Evolutionary conservation across 768 basidiomycete genomes (phyloP), one percentile per base, ranked within the genome.

Genomic region (Butyriboletus loyo): DNA sequence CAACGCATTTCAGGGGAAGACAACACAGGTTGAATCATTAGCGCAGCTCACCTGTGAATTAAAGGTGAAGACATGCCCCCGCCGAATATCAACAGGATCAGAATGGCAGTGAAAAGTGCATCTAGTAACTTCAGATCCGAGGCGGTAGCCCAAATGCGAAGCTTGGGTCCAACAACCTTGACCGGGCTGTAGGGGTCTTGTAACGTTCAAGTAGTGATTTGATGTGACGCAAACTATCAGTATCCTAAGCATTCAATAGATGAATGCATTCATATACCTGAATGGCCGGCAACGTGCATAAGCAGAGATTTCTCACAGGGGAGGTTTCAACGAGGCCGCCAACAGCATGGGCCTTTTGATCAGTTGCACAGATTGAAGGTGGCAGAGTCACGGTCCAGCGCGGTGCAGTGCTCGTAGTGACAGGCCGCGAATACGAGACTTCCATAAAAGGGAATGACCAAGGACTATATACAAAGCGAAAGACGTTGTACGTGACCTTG

Each of bases 321-420:
- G 15, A 15, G 15, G 38, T 4, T 24, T 8, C 38, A 9, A 9
- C 14, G 38, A 14, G 22, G 24, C 39, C 24, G 5, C 38, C 11
- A 14, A 39, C 38, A 15, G 8, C 22, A 14, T n/a, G 38, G 8
- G 15, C 14, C 38, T 24, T n/a, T n/a, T n/a, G n/a, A n/a, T n/a
- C n/a, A n/a, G n/a, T 30, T 9, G 15, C 21, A 49, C 35, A n/a
- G 21, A 30, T 30, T 15, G 24, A 44, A 24, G n/a, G 27, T 48
- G 24, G 50, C 30, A 31, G 46, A 15, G 30, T n/a, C n/a, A n/a
- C n/a, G n/a, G n/a, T 15, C 14, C 15, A 13, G 22, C 9, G 27
- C 13, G 28, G 46, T 53, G 52, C 51, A 5, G 53, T 54, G 51
- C 32, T 6, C 35, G 31, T 53, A 31, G 50, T 4, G 40, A 53